Percentiles rank a stretch among this genome's conserved stretches.
These are phyloP conservation scores for Tulasnella sp. DNA, from an alignment of 768 basidiomycete species.

Conservation along the genomic window DNA sequence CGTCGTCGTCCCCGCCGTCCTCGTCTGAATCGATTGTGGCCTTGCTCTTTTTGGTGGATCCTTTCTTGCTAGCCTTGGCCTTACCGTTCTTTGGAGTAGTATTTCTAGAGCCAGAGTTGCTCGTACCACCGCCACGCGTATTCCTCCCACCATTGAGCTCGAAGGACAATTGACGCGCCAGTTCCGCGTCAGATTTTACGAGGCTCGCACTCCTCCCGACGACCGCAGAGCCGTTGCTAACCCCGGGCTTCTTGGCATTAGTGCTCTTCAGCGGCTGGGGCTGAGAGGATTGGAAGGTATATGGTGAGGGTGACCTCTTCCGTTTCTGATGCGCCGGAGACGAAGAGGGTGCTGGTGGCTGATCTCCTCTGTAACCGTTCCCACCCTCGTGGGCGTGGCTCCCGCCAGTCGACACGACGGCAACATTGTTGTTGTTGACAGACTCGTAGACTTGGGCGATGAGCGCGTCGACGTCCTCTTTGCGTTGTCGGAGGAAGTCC, in stretches of 20 bases:
- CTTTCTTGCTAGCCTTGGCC: slow-evolving; percentile 30
- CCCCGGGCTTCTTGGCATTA: background rate
- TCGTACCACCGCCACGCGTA: slow-evolving; percentile 32
- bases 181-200: slow-evolving; percentile 50
- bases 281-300: slow-evolving; percentile 4
- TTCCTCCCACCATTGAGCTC: slow-evolving; percentile 51
- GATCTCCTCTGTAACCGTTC: background rate
- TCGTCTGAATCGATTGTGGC: slow-evolving; percentile 36
- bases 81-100: slow-evolving; percentile 30
- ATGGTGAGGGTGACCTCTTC: slow-evolving; percentile 7
- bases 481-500: slow-evolving; percentile 54
- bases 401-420: background rate
- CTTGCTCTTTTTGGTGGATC: slow-evolving; percentile 43
- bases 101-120: slow-evolving; percentile 16
- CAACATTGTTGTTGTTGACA: slow-evolving; percentile 32
- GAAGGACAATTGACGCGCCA: slow-evolving; percentile 59
- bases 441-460: slow-evolving; percentile 57
- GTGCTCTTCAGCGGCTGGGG: background rate
- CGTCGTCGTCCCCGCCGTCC: slow-evolving; percentile 43
- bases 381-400: slow-evolving; percentile 18
- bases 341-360: background rate
- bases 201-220: slow-evolving; percentile 27
- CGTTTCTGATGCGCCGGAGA: slow-evolving; percentile 12
- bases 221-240: background rate
- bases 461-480: slow-evolving; percentile 53